Conservation (phyloP, 2,329 filamentous ascomycete genomes). For the Aspergillus clavatus region DNA sequence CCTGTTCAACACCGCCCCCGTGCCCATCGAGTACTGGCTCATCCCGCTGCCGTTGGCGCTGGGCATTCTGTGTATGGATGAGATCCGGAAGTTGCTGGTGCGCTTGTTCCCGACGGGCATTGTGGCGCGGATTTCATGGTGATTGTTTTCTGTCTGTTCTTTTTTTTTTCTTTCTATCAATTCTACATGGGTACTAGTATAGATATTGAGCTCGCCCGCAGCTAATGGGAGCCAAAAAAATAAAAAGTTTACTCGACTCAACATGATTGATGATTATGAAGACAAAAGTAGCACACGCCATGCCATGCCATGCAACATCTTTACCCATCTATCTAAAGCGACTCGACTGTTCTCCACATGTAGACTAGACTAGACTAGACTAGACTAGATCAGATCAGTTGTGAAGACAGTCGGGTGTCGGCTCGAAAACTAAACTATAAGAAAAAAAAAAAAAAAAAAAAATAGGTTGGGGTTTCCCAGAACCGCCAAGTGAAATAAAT, state of each 20-base stretch:
- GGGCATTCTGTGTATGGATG: constrained; percentile 50
- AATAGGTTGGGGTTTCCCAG: constrained; percentile 2
- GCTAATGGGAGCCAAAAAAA: too few relatives aligned
- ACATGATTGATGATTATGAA: too few relatives aligned
- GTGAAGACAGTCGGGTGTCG: constrained; percentile 1
- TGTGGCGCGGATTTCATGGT: constrained; percentile 50
- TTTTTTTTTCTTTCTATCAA: too few relatives aligned
- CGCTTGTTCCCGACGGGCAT: constrained; percentile 43
- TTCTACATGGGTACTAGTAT: too few relatives aligned
- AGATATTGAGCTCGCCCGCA: too few relatives aligned
- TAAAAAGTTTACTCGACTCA: too few relatives aligned
- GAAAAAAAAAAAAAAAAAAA: constrained; percentile 3
- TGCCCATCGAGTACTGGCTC: constrained; percentile 51
- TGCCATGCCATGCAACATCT: too few relatives aligned
- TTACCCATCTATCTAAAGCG: too few relatives aligned
- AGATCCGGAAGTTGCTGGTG: constrained; percentile 49
- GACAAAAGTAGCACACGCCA: too few relatives aligned
- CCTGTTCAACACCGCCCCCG: constrained; percentile 47
- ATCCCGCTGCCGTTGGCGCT: constrained; percentile 49
- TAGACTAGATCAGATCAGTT: constrained; percentile 15
- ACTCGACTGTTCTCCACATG: too few relatives aligned
- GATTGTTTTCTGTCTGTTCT: not conserved
- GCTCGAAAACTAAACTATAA: constrained; percentile 2
- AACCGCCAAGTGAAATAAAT: constrained; percentile 11
- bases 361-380: too few relatives aligned